A percentile compares a stretch with the other conserved stretches of the same genome.
Conservation (phyloP, 305 asterid genomes). For the Rubia peregrina region DNA sequence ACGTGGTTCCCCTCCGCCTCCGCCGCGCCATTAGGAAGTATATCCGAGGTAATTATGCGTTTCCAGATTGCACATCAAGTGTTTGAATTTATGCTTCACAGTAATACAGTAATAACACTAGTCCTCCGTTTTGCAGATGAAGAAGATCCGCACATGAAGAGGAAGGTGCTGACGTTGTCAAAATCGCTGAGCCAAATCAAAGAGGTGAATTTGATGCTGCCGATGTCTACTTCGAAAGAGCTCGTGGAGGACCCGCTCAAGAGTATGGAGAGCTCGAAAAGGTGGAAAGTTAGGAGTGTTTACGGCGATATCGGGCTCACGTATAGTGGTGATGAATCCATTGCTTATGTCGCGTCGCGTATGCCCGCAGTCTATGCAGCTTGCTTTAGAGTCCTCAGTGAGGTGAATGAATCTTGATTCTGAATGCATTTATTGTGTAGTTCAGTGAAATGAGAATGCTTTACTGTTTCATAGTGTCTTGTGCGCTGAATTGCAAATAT, state of each 20-base stretch:
- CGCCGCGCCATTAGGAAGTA: slow-evolving; percentile 72
- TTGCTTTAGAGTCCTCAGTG: slow-evolving; percentile 70
- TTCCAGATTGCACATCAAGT: background rate
- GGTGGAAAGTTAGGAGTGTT: slow-evolving; percentile 66
- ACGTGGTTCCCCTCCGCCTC: slow-evolving; percentile 55
- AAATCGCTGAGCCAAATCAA: slow-evolving; percentile 64
- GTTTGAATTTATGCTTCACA: background rate
- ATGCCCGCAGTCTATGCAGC: slow-evolving; percentile 96
- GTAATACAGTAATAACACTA: too few species aligned
- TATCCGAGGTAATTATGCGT: slow-evolving; percentile 40
- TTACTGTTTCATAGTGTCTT: too few species aligned
- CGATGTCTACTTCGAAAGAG: slow-evolving; percentile 65
- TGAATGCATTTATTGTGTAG: background rate
- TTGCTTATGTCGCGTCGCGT: slow-evolving; percentile 91
- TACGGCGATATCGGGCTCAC: slow-evolving; percentile 80
- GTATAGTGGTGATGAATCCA: slow-evolving; percentile 73
- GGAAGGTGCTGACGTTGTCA: slow-evolving; percentile 78
- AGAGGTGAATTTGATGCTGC: slow-evolving; percentile 66
- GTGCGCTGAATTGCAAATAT: too few species aligned
- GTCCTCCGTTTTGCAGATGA: slow-evolving; percentile 34
- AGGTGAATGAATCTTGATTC: slow-evolving; percentile 36
- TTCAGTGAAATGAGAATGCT: background rate
- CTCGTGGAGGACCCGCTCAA: slow-evolving; percentile 78
- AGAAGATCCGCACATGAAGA: slow-evolving; percentile 70
- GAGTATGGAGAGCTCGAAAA: slow-evolving; percentile 55